phyloP scores from a whole-genome alignment of 768 basidiomycete species.

The Nevesoporus exiguus region DNA sequence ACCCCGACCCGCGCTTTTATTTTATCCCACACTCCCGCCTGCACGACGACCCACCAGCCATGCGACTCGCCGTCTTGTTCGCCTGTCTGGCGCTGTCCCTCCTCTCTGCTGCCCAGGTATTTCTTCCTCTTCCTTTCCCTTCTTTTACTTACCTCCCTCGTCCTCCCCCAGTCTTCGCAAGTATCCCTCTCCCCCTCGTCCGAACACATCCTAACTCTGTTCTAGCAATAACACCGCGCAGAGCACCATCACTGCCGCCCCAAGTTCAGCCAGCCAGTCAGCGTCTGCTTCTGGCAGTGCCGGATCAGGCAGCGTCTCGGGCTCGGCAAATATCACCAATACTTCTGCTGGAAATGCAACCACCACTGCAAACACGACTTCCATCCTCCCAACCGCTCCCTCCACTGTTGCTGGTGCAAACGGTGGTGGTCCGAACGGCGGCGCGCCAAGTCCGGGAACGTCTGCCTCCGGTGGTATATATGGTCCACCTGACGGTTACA shows the following conservation, averaged over 20 bases:
- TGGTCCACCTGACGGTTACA: constrained; percentile 69
- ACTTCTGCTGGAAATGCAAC: constrained; percentile 30
- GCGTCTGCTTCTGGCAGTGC: constrained; percentile 19
- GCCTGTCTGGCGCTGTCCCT: constrained; percentile 29
- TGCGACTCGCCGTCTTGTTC: constrained; percentile 33
- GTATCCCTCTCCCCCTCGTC: constrained; percentile 16
- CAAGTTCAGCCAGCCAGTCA: constrained; percentile 29
- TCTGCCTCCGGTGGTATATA: constrained; percentile 43
- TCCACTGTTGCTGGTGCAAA: constrained; percentile 46
- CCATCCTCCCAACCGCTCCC: constrained; percentile 51
- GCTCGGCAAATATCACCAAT: constrained; percentile 16
- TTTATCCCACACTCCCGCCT: constrained; percentile 9
- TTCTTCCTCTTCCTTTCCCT: background rate
- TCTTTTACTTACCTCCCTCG: constrained; percentile 5
- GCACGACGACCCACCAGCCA: constrained; percentile 4
- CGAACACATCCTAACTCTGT: constrained; percentile 39
- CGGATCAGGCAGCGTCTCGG: constrained; percentile 23
- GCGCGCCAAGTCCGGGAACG: constrained; percentile 59
- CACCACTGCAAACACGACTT: constrained; percentile 19
- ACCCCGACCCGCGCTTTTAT: constrained; percentile 9
- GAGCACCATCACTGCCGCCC: constrained; percentile 46
- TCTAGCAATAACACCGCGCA: constrained; percentile 41
- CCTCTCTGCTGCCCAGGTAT: constrained; percentile 34
- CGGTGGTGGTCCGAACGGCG: constrained; percentile 40
- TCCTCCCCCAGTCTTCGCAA: constrained; percentile 37